Conservation (phyloP, 257 asterid genomes). For the Capsicum rhomboideum region DNA sequence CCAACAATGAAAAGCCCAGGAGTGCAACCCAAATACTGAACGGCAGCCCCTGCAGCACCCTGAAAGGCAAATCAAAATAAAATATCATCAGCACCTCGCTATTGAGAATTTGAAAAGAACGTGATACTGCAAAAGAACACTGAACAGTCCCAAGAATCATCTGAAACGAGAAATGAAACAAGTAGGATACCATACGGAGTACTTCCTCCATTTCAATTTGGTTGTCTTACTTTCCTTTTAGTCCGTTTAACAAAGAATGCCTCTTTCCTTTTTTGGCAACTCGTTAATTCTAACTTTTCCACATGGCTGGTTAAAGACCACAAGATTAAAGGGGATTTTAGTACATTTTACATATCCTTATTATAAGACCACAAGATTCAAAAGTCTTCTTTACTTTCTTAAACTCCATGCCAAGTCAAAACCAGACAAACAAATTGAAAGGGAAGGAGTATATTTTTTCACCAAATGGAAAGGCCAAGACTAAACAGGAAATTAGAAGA, state of each 20-base stretch:
- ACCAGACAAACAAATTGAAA: too few species aligned
- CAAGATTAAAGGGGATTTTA: too few species aligned
- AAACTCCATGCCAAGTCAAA: too few species aligned
- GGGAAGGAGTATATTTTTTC: neutral
- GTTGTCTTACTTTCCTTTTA: too few species aligned
- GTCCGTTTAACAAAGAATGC: too few species aligned
- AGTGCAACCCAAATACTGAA: slow-evolving; percentile 88
- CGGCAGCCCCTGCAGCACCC: slow-evolving; percentile 95
- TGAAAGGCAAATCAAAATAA: slow-evolving; percentile 24
- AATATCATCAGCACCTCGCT: neutral
- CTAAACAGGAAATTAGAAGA: neutral
- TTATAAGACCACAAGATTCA: too few species aligned
- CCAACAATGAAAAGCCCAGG: slow-evolving; percentile 98
- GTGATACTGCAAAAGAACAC: neutral
- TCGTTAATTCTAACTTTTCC: too few species aligned
- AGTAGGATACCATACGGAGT: neutral
- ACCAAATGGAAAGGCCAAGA: neutral
- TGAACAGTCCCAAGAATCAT: neutral
- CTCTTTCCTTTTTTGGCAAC: too few species aligned
- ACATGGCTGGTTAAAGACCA: too few species aligned
- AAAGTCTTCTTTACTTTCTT: too few species aligned
- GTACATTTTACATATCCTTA: too few species aligned
- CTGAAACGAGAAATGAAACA: neutral
- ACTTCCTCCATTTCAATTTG: too few species aligned
- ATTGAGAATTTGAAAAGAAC: neutral